phyloP scores from a whole-genome alignment of 352 stramenopile genomes.

The Lagenidium giganteum region DNA sequence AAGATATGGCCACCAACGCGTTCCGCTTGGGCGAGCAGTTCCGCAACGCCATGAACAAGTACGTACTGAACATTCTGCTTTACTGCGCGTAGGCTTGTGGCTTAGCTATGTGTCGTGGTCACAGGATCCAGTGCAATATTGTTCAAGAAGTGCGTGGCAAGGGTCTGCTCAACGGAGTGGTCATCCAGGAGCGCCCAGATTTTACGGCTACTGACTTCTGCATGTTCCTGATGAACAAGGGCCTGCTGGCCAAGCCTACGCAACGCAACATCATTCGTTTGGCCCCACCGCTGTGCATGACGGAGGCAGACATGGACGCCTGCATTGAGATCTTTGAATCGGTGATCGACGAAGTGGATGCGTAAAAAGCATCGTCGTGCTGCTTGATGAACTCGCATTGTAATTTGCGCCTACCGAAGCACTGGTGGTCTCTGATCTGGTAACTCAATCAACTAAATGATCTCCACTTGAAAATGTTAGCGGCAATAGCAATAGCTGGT shows the following conservation, averaged over 20 bases:
- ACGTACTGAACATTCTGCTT: constrained; percentile 10
- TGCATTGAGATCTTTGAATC: constrained; percentile 77
- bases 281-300: constrained; percentile 93
- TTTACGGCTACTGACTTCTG: constrained; percentile 92
- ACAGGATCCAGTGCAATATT: constrained; percentile 40
- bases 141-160: constrained; percentile 86
- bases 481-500: too few species aligned
- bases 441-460: too few species aligned
- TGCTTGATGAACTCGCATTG: too few species aligned
- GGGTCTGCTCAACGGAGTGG: constrained; percentile 96
- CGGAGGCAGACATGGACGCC: constrained; percentile 86
- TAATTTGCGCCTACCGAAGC: too few species aligned
- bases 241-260: constrained; percentile 97
- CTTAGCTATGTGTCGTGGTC: too few species aligned
- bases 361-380: too few species aligned
- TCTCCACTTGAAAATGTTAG: too few species aligned
- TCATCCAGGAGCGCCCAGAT: constrained; percentile 89
- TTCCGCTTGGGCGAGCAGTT: constrained; percentile 90
- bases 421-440: too few species aligned
- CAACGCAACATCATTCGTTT: constrained; percentile 98
- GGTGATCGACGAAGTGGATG: constrained; percentile 40
- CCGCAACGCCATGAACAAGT: constrained; percentile 76
- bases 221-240: constrained; percentile 91
- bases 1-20: constrained; percentile 93
- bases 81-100: neutral